Evolutionary conservation across 768 basidiomycete species (phyloP).

Genomic region (Tylopilus sp.): DNA sequence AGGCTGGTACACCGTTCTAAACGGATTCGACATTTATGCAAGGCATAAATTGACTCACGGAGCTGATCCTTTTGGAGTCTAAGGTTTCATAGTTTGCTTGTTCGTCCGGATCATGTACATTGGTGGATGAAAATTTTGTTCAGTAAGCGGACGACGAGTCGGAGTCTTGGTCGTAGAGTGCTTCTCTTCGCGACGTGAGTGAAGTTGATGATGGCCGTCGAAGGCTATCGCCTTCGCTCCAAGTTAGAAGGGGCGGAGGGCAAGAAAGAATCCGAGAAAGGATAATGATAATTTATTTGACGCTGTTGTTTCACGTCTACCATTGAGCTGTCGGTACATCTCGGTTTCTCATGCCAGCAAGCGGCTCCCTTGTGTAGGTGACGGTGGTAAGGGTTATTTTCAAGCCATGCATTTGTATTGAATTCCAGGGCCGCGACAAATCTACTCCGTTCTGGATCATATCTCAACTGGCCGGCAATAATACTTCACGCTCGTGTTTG

Average conservation of each 20-base stretch:
- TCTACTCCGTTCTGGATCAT: slow-evolving; percentile 17
- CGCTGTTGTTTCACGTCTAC: slow-evolving; percentile 15
- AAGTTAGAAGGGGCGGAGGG: slow-evolving; percentile 11
- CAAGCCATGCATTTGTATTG: slow-evolving; percentile 1
- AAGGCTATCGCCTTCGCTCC: slow-evolving; percentile 26
- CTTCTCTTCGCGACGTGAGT: slow-evolving; percentile 17
- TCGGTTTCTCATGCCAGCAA: slow-evolving; percentile 19
- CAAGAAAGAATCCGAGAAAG: slow-evolving; percentile 18
- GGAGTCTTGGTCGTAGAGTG: background rate
- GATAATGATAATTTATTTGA: slow-evolving; percentile 2
- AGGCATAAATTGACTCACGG: background rate
- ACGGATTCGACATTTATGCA: background rate
- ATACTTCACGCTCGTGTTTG: slow-evolving; percentile 12
- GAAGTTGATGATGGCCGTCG: slow-evolving; percentile 18
- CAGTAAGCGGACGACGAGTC: background rate
- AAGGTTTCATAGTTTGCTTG: background rate
- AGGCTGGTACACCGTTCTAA: background rate
- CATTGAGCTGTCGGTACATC: slow-evolving; percentile 15
- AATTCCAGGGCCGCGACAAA: slow-evolving; percentile 9
- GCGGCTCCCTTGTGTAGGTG: background rate
- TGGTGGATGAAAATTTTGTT: background rate
- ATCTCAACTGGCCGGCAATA: background rate
- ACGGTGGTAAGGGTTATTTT: slow-evolving; percentile 1
- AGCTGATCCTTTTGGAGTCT: background rate
- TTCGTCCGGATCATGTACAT: background rate